Percentiles rank a stretch among this genome's conserved stretches.
Evolutionary conservation across 345 rosid genomes (phyloP).

Genomic region (Eucalyptus lansdowneana): DNA sequence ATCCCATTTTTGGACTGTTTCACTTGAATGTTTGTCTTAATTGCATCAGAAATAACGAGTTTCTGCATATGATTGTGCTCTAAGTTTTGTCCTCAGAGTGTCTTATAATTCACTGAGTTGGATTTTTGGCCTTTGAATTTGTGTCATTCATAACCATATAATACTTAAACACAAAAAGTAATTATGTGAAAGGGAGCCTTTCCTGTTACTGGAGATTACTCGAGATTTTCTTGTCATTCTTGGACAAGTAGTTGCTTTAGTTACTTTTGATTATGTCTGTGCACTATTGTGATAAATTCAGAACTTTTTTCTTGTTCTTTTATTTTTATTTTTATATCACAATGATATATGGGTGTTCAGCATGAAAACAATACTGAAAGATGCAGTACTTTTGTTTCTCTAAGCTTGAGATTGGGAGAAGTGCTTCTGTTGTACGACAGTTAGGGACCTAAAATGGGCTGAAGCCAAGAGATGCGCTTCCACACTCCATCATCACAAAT

Average conservation of each 20-base stretch:
- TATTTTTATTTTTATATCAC: neutral
- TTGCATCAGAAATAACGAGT: neutral
- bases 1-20: neutral
- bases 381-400: neutral
- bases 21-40: neutral
- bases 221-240: neutral
- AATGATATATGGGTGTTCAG: neutral
- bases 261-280: neutral
- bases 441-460: neutral
- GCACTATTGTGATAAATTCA: neutral
- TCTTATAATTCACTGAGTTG: neutral
- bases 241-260: neutral
- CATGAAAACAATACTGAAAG: neutral
- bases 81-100: neutral
- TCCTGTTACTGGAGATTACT: neutral
- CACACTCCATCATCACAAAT: neutral
- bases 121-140: neutral
- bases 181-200: neutral
- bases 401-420: neutral
- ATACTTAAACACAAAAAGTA: neutral
- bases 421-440: neutral
- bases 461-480: neutral
- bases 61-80: neutral
- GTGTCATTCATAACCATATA: neutral
- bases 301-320: no score